A percentile compares a stretch with the other conserved stretches of the same genome.
phyloP scores from a whole-genome alignment of 371 early-diverging fungal species.

The Thermomucor indicae-seudaticae region DNA sequence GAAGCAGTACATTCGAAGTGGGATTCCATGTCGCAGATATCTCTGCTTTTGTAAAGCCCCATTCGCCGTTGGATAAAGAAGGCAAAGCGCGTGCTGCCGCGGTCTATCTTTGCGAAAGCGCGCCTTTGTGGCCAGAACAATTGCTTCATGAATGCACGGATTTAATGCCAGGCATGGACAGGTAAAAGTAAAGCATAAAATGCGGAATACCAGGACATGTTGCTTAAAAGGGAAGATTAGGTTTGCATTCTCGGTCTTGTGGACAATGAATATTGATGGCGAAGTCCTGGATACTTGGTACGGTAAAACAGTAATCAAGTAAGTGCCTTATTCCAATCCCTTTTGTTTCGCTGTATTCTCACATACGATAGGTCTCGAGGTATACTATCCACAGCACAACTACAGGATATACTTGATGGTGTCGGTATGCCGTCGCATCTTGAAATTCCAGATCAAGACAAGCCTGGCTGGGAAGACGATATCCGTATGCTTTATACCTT shows the following conservation, averaged over 20 bases:
- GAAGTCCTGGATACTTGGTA: conserved; percentile 58
- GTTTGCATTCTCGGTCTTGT: conserved; percentile 85
- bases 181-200: conserved; percentile 3
- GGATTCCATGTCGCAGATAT: conserved; percentile 99
- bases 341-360: not conserved
- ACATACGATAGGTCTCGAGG: conserved; percentile 55
- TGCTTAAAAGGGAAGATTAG: conserved; percentile 15
- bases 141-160: conserved; percentile 67
- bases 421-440: conserved; percentile 16
- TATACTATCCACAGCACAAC: conserved; percentile 76
- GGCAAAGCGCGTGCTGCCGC: conserved; percentile 87
- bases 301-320: conserved; percentile 79
- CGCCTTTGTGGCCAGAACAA: conserved; percentile 94
- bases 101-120: conserved; percentile 85
- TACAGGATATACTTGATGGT: conserved; percentile 74
- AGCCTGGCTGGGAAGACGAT: conserved; percentile 88
- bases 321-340: conserved; percentile 4
- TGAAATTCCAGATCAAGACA: conserved; percentile 14
- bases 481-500: conserved; percentile 93
- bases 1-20: conserved; percentile 71
- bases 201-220: not conserved
- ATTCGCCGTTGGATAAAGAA: conserved; percentile 85
- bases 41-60: conserved; percentile 87
- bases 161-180: conserved; percentile 19
- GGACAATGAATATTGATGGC: conserved; percentile 70